phyloP scores from a whole-genome alignment of 345 rosid genomes.

The Salix viminalis region DNA sequence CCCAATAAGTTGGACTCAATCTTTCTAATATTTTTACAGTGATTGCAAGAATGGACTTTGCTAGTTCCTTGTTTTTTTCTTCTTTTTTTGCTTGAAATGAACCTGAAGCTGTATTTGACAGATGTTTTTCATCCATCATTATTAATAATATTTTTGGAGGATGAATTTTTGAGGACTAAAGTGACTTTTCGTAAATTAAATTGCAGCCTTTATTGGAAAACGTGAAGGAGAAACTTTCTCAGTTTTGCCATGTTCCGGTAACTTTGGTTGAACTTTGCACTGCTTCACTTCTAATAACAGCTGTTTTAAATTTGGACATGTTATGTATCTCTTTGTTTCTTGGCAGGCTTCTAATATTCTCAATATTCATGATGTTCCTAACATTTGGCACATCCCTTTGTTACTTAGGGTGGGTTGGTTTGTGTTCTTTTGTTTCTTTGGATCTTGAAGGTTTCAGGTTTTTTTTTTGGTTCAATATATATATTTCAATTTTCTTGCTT shows the following conservation, averaged over 20 bases:
- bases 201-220: constrained; percentile 32
- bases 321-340: neutral
- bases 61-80: neutral
- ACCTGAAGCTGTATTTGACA: neutral
- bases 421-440: constrained; percentile 18
- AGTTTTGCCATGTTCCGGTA: constrained; percentile 55
- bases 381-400: constrained; percentile 36
- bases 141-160: neutral
- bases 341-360: constrained; percentile 34
- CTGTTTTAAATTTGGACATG: neutral
- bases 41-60: neutral
- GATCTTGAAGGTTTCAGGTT: neutral
- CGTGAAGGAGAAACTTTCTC: constrained; percentile 30
- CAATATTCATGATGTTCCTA: constrained; percentile 34
- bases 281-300: constrained; percentile 2
- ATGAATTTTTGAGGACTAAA: neutral
- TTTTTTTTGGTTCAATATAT: neutral
- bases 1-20: neutral
- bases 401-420: constrained; percentile 25
- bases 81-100: neutral
- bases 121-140: neutral
- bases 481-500: constrained; percentile 11
- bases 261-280: constrained; percentile 15
- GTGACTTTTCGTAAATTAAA: neutral
- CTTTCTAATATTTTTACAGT: neutral